phyloP scores from a whole-genome alignment of 441 rosid species.

The Rhodomyrtus psidioides region DNA sequence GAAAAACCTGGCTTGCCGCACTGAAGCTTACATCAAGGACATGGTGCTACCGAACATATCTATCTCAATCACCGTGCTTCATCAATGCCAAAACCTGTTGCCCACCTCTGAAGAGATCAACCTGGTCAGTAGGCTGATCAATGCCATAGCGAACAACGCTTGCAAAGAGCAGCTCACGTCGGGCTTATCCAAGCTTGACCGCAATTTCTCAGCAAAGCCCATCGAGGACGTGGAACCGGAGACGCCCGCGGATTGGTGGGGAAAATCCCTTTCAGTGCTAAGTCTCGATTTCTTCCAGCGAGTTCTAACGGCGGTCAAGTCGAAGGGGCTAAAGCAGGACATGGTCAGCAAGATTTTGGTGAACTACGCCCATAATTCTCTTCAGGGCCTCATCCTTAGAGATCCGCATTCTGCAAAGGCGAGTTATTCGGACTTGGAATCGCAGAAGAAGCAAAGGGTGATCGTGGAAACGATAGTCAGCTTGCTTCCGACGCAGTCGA shows the following conservation, averaged over 20 bases:
- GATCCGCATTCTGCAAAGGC: conserved; percentile 62
- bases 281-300: conserved; percentile 82
- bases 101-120: conserved; percentile 8
- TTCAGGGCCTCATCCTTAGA: conserved; percentile 56
- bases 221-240: conserved; percentile 41
- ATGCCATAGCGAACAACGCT: conserved; percentile 6
- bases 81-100: conserved; percentile 55
- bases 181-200: conserved; percentile 80
- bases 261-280: conserved; percentile 60
- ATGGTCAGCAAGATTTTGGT: conserved; percentile 87
- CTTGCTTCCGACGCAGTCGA: conserved; percentile 76
- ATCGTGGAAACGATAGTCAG: conserved; percentile 67
- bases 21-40: conserved; percentile 59
- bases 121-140: conserved; percentile 6
- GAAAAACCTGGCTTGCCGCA: conserved; percentile 54
- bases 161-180: conserved; percentile 34
- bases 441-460: conserved; percentile 67
- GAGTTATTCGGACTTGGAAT: conserved; percentile 43
- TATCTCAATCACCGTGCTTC: conserved; percentile 59
- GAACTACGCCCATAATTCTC: conserved; percentile 70
- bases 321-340: conserved; percentile 91
- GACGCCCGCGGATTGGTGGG: conserved; percentile 93
- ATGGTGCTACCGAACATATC: conserved; percentile 59
- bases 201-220: conserved; percentile 35
- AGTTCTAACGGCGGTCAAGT: conserved; percentile 68